Evolutionary conservation across 352 stramenopile species (phyloP).

Genomic region (Phytophthora lateralis): DNA sequence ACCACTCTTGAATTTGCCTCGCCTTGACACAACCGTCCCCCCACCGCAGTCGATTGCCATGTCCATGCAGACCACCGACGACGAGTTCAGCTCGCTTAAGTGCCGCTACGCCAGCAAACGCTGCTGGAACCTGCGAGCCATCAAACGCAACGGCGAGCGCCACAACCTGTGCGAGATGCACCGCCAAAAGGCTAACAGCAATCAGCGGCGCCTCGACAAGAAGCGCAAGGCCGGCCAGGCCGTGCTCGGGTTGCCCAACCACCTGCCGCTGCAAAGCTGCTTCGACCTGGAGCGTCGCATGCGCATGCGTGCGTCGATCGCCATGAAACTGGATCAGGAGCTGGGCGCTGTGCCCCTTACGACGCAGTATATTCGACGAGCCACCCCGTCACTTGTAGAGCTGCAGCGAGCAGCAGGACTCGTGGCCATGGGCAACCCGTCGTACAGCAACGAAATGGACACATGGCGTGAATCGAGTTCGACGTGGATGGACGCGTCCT

Average conservation of each 20-base stretch:
- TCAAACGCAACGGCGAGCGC: constrained; percentile 83
- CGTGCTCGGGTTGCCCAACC: constrained; percentile 31
- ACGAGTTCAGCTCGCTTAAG: constrained; percentile 52
- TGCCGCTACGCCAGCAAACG: constrained; percentile 86
- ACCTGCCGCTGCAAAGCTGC: constrained; percentile 28
- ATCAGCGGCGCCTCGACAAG: constrained; percentile 81
- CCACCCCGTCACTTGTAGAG: constrained; percentile 27
- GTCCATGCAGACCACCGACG: constrained; percentile 30
- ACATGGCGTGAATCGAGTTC: constrained; percentile 26
- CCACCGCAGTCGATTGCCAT: constrained; percentile 4
- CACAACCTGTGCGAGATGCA: constrained; percentile 89
- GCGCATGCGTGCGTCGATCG: constrained; percentile 44
- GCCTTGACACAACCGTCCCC: constrained; percentile 11
- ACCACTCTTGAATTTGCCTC: constrained; percentile 39
- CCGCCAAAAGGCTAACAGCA: constrained; percentile 82
- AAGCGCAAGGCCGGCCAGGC: constrained; percentile 64
- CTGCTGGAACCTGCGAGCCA: constrained; percentile 78
- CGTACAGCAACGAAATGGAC: constrained; percentile 23
- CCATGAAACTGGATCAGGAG: constrained; percentile 45
- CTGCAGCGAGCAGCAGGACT: constrained; percentile 35
- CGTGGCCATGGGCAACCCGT: constrained; percentile 20
- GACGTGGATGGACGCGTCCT: constrained; percentile 32
- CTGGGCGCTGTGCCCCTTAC: constrained; percentile 33
- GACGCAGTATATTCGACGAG: constrained; percentile 37
- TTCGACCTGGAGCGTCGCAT: constrained; percentile 41